Base-by-base conservation (phyloP, 2,329 filamentous ascomycete genomes). In the Akanthomyces muscarius region DNA sequence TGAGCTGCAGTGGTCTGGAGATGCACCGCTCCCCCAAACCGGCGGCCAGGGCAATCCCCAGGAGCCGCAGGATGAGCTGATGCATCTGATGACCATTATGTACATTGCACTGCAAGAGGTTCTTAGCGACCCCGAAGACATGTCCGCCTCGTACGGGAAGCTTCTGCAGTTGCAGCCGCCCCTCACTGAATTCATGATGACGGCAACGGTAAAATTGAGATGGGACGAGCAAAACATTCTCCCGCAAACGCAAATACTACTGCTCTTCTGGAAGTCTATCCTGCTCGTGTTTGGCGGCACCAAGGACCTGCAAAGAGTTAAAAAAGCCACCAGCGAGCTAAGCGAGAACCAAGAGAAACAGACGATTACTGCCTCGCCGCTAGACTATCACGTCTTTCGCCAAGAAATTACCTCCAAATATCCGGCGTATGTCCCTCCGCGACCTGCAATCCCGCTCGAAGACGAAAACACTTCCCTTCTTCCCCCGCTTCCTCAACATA, bases 351-450 rank as follows among this genome's bases (percentile, higher is more conserved):
- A 87, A 68, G 85, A 86, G 57, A 89, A 90, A 68, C 88, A 88
- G n/a, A 81, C 90, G 51, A 94, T 99, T 65, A 96, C 91, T 1
- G 94, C 95, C 5, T 97, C 94, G 1, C 95, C 95, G 5, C 79
- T 99, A 13, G 95, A 99, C 71, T 99, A 99, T 72, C 94, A 99
- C 72, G 84, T 93, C 25, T 99, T 99, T 72, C 89, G 95, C 42
- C 94, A 97, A 74, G 95, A 99, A 74, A 94, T 99, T 64, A 96
- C 90, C 18, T 97, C 94, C 2, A 99, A 99, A 76, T 99, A 99
- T 73, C 95, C 95, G 13, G 91, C 95, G 3, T 99, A 99, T 74
- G 89, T 96, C 64, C 93, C 95, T 2, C 95, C 95, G 2, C 88
- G 87, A 60, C 89, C 91, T 1, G 76, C 90, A 6, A 87, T 98